Evolutionary conservation across 371 early-diverging fungal genomes (phyloP), one percentile per base, ranked within the genome.

Genomic region (Mortierella sp.): DNA sequence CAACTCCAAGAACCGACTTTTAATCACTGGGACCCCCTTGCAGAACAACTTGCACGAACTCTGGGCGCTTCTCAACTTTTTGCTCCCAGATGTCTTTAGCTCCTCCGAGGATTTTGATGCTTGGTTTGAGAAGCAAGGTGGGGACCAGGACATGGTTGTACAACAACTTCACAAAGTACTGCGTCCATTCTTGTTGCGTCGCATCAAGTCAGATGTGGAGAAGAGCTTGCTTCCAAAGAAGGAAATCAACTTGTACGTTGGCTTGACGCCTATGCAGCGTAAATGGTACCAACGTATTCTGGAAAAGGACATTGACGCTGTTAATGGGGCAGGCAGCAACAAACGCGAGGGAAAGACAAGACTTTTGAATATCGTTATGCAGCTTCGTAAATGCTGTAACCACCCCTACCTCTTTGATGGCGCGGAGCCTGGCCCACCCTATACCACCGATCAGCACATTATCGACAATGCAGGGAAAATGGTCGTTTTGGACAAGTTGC

Each of bases 361-460:
- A 37, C 89, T 99, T 22, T 87, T 98, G 62, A 99, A 99, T 84
- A 97, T 99, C 84, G 97, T 97, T 4, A 99, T 99, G 99, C 99
- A 99, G 87, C 86, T 99, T 40, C 93, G 99, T 75, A 99, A 99
- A 84, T 98, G 99, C 86, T 99, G 99, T 84, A 99, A 99, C 75
- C 99, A 99, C 84, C 99, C 99, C 11, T 99, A 99, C 83, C 91
- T 99, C 6, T 98, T 99, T 83, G 97, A 96, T 67, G 99, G 99
- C 35, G 99, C 99, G 20, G 99, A 98, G 84, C 95, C 96, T 24
- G 92, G 92, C 1, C 99, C 99, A 12, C 99, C 99, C 9, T 99
- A 91, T 78, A 98, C 99, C 1, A 98, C 98, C 1, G 99, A 97
- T 66, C 94, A 97, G 83, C 99, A 99, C 84, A 85, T 99, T 70